Conservation (phyloP, 148 eudicot genomes). For the Vaccinium macrocarpon region DNA sequence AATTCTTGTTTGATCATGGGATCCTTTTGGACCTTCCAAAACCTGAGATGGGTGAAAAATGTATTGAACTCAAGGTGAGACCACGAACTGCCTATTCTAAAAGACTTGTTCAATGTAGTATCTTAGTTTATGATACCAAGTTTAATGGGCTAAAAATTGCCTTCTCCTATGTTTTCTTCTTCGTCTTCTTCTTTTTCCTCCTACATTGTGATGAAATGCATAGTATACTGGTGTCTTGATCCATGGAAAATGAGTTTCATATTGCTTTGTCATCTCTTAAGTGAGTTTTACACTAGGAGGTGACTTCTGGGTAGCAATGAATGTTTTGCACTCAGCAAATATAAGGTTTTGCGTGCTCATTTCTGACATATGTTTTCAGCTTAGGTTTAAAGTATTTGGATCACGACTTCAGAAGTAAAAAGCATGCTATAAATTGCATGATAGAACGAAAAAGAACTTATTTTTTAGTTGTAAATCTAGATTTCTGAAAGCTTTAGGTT, state of each 20-base stretch:
- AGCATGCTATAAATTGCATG: background rate
- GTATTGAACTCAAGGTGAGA: slow-evolving; percentile 69
- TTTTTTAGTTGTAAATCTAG: background rate
- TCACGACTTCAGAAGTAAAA: background rate
- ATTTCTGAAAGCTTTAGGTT: background rate
- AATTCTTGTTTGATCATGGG: slow-evolving; percentile 68
- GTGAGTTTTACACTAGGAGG: no score
- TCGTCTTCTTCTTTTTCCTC: background rate
- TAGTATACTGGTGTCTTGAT: no score
- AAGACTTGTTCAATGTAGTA: background rate
- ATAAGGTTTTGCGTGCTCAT: background rate
- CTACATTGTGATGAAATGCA: no score
- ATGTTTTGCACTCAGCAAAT: background rate
- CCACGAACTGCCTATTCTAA: background rate
- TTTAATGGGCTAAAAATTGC: background rate
- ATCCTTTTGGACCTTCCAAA: slow-evolving; percentile 27
- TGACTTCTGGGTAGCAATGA: background rate
- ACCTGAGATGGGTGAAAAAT: slow-evolving; percentile 22
- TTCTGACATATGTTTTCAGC: background rate
- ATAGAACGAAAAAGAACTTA: background rate
- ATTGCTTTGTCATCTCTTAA: no score
- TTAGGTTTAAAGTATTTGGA: background rate
- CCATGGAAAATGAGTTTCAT: no score
- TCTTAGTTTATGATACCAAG: background rate
- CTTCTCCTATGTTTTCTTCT: background rate